Conservation (phyloP, 805 yeast species). For the Starmerella cellae region DNA sequence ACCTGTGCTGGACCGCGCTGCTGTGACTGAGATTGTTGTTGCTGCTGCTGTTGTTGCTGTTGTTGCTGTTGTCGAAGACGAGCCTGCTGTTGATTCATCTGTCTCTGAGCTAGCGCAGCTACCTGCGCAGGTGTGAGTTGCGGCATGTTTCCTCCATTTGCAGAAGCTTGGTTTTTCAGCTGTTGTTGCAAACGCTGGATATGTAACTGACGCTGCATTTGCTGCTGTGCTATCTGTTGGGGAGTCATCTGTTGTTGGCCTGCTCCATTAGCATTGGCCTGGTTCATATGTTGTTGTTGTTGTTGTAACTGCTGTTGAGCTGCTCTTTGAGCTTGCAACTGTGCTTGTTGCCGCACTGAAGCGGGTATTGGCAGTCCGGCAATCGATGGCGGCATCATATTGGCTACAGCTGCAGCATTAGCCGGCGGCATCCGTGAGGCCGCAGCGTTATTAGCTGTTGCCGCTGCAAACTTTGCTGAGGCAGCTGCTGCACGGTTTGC, state of each 20-base stretch:
- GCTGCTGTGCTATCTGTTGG: constrained; percentile 13
- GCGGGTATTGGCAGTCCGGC: constrained; percentile 23
- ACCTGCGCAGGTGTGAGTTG: not conserved
- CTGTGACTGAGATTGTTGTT: not conserved
- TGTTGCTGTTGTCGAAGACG: not conserved
- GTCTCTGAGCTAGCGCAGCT: constrained; percentile 2
- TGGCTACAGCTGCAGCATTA: not conserved
- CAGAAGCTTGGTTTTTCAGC: constrained; percentile 1
- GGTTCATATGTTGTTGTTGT: constrained; percentile 11
- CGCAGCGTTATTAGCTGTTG: not conserved
- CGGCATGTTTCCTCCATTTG: not conserved
- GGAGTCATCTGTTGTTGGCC: not conserved
- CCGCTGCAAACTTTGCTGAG: not conserved
- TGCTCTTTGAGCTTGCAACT: constrained; percentile 14
- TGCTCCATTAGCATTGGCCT: not conserved
- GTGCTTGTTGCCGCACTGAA: constrained; percentile 13
- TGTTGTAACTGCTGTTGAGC: constrained; percentile 7
- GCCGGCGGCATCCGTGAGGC: not conserved
- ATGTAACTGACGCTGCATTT: constrained; percentile 10
- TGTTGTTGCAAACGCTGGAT: constrained; percentile 11
- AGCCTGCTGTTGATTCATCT: constrained; percentile 6
- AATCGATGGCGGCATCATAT: constrained; percentile 16
- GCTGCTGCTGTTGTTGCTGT: constrained; percentile 9
- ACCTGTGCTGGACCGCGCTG: constrained; percentile 6
- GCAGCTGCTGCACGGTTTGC: not conserved